These are phyloP conservation scores for Puccinia hordei DNA, from an alignment of 1,284 basidiomycete genomes.

Conservation along the genomic window DNA sequence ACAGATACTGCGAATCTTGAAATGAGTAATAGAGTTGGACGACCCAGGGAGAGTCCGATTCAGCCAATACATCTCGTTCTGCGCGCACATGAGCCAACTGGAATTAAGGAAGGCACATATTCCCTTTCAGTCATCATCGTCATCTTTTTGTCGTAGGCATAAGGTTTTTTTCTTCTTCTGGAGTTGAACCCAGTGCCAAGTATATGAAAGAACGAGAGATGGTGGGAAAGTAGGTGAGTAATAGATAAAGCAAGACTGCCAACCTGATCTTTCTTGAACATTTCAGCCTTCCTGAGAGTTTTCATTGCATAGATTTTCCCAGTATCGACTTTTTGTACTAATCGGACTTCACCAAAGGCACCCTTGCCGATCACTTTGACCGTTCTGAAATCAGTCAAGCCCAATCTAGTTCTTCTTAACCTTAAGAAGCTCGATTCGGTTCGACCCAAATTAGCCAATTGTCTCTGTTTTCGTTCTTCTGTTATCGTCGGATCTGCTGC, in stretches of 20 bases:
- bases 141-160: background rate
- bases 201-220: background rate
- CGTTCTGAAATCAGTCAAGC: conserved; percentile 88
- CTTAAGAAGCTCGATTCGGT: conserved; percentile 79
- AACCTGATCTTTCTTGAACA: conserved; percentile 98
- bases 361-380: conserved; percentile 99
- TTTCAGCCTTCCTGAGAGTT: conserved; percentile 93
- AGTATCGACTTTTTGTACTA: conserved; percentile 95
- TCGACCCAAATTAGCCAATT: conserved; percentile 85
- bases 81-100: conserved; percentile 96
- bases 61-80: conserved; percentile 95
- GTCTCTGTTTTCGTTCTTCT: conserved; percentile 84
- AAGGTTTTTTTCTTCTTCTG: background rate
- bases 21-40: conserved; percentile 98
- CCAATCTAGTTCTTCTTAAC: conserved; percentile 86
- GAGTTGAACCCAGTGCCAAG: background rate
- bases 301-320: conserved; percentile 99
- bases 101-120: background rate
- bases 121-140: background rate
- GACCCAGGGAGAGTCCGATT: conserved; percentile 97
- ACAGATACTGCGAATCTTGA: conserved; percentile 92
- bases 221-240: conserved; percentile 16
- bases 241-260: conserved; percentile 54
- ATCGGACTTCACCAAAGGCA: conserved; percentile 93
- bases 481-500: conserved; percentile 50